phyloP scores from a whole-genome alignment of 2,329 filamentous ascomycete species.

The Venturia carpophila region DNA sequence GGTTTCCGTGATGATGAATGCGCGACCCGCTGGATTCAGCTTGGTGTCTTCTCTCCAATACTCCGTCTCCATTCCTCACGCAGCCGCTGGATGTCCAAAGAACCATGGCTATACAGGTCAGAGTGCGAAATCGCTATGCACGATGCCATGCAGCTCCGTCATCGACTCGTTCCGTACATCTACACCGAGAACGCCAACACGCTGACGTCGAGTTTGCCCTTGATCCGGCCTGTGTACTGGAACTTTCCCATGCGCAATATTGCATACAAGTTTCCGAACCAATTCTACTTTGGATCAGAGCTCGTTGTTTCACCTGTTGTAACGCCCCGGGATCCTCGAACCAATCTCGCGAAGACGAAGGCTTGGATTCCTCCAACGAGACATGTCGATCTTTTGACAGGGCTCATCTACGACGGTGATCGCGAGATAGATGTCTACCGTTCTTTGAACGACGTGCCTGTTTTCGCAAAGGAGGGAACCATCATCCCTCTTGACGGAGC shows the following conservation, averaged over 20 bases:
- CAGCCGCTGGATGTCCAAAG: slow-evolving; percentile 52
- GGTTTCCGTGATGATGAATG: slow-evolving; percentile 53
- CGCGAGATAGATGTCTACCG: slow-evolving; percentile 47
- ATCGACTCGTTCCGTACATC: slow-evolving; percentile 53
- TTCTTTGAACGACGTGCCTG: slow-evolving; percentile 42
- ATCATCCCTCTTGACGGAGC: slow-evolving; percentile 50
- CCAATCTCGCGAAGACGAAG: slow-evolving; percentile 41
- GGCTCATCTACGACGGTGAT: slow-evolving; percentile 50
- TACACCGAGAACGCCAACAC: slow-evolving; percentile 48
- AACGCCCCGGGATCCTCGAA: slow-evolving; percentile 40
- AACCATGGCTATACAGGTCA: slow-evolving; percentile 51
- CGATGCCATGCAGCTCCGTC: slow-evolving; percentile 46
- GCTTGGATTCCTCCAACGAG: slow-evolving; percentile 50
- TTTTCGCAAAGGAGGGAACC: slow-evolving; percentile 49
- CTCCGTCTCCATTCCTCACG: slow-evolving; percentile 53
- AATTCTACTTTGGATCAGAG: slow-evolving; percentile 52
- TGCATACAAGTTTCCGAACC: slow-evolving; percentile 50
- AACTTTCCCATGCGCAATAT: slow-evolving; percentile 44
- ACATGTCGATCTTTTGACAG: slow-evolving; percentile 52
- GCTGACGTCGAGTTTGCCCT: slow-evolving; percentile 39
- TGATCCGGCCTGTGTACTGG: slow-evolving; percentile 59
- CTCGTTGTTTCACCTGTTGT: slow-evolving; percentile 52
- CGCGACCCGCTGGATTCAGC: slow-evolving; percentile 53
- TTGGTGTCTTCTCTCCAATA: slow-evolving; percentile 54
- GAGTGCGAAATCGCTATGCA: slow-evolving; percentile 41